Evolutionary conservation across 1,284 basidiomycete genomes (phyloP).

Genomic region (Mycosarcoma maydis): DNA sequence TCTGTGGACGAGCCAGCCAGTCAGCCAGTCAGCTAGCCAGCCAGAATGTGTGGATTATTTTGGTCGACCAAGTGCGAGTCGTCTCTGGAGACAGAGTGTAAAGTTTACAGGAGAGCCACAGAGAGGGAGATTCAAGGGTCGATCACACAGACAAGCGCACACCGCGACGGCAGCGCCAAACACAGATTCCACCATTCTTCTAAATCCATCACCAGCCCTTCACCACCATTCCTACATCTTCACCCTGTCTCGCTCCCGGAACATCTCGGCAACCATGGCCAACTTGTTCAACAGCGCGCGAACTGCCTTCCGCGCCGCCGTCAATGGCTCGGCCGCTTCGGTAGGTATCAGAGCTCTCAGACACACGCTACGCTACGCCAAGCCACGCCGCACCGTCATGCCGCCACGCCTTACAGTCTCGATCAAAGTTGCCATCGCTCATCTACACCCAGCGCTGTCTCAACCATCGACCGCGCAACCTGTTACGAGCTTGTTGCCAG

Average conservation of each 20-base stretch:
- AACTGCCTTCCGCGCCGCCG: slow-evolving; percentile 47
- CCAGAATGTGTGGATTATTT: no score
- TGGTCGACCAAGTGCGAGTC: no score
- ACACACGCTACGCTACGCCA: background rate
- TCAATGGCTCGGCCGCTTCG: slow-evolving; percentile 49
- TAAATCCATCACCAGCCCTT: background rate
- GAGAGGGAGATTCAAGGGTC: background rate
- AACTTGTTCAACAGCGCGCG: slow-evolving; percentile 53
- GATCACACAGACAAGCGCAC: slow-evolving; percentile 6
- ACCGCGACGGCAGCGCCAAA: background rate
- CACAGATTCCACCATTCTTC: background rate
- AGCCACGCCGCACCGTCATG: no score
- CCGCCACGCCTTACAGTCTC: no score
- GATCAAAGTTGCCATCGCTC: no score
- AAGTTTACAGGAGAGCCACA: background rate
- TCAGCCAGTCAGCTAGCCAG: background rate
- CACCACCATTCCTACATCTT: slow-evolving; percentile 4
- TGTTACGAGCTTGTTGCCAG: no score
- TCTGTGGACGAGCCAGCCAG: background rate
- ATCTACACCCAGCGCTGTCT: no score
- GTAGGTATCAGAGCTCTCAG: slow-evolving; percentile 26
- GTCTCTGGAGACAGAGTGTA: background rate
- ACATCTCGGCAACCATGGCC: slow-evolving; percentile 36
- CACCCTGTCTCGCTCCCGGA: slow-evolving; percentile 1
- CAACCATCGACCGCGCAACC: no score